Base-by-base conservation (phyloP, 1,284 basidiomycete species). In the Puccinia novopanici region DNA sequence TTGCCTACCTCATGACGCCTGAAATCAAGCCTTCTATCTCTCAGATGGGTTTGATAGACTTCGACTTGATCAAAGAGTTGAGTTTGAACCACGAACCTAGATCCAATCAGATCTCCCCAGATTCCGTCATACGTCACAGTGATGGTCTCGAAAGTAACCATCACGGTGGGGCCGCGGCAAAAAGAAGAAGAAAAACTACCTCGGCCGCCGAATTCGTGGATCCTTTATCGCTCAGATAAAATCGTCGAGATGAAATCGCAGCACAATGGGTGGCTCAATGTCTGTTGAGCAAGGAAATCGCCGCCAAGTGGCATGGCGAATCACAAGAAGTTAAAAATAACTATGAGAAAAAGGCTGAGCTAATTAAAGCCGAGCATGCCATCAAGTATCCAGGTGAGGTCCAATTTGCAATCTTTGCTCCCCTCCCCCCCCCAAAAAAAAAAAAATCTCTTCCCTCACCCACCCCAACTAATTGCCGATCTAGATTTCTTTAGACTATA, bases 231-330 rank as follows among this genome's bases (percentile, higher is more conserved):
- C 24, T 80, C 78, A 19, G 78, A 80, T 40, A 80, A 74, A 65
- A 80, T 80, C 30, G 45, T 57, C 22, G 59, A 80, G 42, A 73
- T 72, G 71, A 80, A 55, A 42, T 50, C 70, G 30, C 37, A 54
- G 30, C 48, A 73, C 15, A 59, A 67, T 37, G 78, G 78, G 22
- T 80, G 15, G 78, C 78, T 34, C 78, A 80, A 65, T 80, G 57
- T 40, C 37, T 74, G 37, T 50, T 80, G n/a, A 80, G 78, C 70
- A 80, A 80, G 70, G 71, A 80, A 72, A 80, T 80, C 45, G 78
- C 78, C 15, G 57, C 78, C 40, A 59, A 27, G 30, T 80, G 78
- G 78, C 78, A 54, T 24, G 54, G 65, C n/a, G 78, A 80, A 57
- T 48, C 59, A n/a, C 48, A 22, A 15, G 71, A 80, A 55, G 78